phyloP scores from a whole-genome alignment of 352 stramenopile species.

The Phytophthora cactorum region DNA sequence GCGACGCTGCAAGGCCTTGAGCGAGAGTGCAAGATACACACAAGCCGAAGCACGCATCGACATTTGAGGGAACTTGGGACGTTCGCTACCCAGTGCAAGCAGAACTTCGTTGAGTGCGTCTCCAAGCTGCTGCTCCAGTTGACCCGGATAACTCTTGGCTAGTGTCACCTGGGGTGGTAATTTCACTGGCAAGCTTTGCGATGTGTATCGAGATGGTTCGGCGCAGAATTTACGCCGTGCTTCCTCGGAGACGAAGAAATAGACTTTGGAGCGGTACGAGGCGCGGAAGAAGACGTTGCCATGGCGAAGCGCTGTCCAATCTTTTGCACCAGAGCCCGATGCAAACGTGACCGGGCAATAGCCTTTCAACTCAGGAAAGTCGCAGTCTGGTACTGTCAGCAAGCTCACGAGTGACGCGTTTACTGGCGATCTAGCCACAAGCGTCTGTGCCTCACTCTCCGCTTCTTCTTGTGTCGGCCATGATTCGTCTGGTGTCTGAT shows the following conservation, averaged over 20 bases:
- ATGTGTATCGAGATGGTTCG: slow-evolving; percentile 50
- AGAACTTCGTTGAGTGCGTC: slow-evolving; percentile 68
- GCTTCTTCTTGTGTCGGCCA: slow-evolving; percentile 35
- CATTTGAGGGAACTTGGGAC: slow-evolving; percentile 66
- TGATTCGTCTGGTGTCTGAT: slow-evolving; percentile 18
- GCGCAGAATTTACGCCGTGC: slow-evolving; percentile 52
- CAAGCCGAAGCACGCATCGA: slow-evolving; percentile 47
- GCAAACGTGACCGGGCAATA: slow-evolving; percentile 80
- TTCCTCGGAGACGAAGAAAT: slow-evolving; percentile 63
- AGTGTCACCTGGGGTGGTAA: slow-evolving; percentile 64
- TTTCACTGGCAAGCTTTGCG: slow-evolving; percentile 62
- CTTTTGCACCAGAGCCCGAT: slow-evolving; percentile 46
- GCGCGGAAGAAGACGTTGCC: slow-evolving; percentile 68
- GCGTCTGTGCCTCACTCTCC: slow-evolving; percentile 31
- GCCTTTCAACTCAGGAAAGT: slow-evolving; percentile 75
- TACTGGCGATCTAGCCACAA: slow-evolving; percentile 50
- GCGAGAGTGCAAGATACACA: slow-evolving; percentile 62
- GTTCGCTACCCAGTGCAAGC: slow-evolving; percentile 53
- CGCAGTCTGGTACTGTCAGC: slow-evolving; percentile 62
- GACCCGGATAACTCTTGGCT: slow-evolving; percentile 56
- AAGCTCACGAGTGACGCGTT: slow-evolving; percentile 72
- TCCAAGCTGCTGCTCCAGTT: slow-evolving; percentile 69
- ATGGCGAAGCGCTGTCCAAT: slow-evolving; percentile 37
- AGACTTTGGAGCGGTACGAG: slow-evolving; percentile 64
- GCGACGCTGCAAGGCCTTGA: slow-evolving; percentile 48